Evolutionary conservation across 2,329 filamentous ascomycete species (phyloP).

Genomic region (Arthrobotrys megalospora): DNA sequence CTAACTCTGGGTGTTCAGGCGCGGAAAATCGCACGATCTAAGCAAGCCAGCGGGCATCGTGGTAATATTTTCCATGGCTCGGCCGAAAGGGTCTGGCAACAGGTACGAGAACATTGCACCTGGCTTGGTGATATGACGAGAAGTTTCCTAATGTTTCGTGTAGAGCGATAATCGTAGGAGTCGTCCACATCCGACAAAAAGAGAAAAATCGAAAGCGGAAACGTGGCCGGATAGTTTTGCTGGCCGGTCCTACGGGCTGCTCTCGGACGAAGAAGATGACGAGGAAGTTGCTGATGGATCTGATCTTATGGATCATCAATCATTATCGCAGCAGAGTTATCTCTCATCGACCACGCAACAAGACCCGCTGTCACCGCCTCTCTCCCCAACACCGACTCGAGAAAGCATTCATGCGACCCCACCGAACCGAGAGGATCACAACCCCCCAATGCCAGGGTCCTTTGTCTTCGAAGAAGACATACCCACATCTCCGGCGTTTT

Average conservation of each 20-base stretch:
- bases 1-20: conserved; percentile 24
- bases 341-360: conserved; percentile 26
- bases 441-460: conserved; percentile 48
- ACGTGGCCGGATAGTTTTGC: conserved; percentile 28
- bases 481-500: conserved; percentile 49
- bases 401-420: neutral
- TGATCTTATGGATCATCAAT: conserved; percentile 2
- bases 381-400: conserved; percentile 25
- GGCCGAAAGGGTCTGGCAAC: conserved; percentile 51
- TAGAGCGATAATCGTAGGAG: conserved; percentile 23
- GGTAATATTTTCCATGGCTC: conserved; percentile 59
- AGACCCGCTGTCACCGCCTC: conserved; percentile 51
- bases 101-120: conserved; percentile 15
- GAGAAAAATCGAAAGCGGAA: conserved; percentile 16
- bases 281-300: conserved; percentile 24
- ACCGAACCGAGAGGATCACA: conserved; percentile 8
- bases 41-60: conserved; percentile 50
- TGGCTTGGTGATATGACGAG: neutral
- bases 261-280: conserved; percentile 53
- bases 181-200: neutral
- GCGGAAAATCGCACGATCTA: conserved; percentile 44
- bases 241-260: conserved; percentile 57
- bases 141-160: neutral
- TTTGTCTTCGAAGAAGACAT: conserved; percentile 58
- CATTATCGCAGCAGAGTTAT: conserved; percentile 35